Evolutionary conservation across 2,329 filamentous ascomycete species (phyloP).

Genomic region (Botryotinia narcissicola): DNA sequence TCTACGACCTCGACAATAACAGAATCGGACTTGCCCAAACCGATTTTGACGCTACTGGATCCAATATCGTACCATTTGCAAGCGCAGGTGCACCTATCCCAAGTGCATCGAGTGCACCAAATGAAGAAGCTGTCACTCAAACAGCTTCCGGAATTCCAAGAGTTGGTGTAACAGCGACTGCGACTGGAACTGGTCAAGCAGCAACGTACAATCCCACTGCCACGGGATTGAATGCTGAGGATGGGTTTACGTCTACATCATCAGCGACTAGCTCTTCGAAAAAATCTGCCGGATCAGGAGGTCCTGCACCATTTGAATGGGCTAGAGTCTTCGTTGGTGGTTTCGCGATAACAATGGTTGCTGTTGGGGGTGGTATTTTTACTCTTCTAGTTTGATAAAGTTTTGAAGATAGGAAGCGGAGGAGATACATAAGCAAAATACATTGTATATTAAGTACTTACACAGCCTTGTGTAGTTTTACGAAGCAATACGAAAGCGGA

Average conservation of each 20-base stretch:
- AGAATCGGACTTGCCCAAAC: constrained; percentile 51
- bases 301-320: constrained; percentile 34
- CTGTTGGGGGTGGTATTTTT: constrained; percentile 34
- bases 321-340: constrained; percentile 28
- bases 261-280: constrained; percentile 23
- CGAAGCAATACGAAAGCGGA: background rate
- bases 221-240: constrained; percentile 33
- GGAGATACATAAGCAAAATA: constrained; percentile 4
- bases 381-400: constrained; percentile 17
- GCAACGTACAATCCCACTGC: constrained; percentile 34
- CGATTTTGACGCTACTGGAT: constrained; percentile 43
- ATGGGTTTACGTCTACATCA: constrained; percentile 30
- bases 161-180: constrained; percentile 25
- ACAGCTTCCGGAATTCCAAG: constrained; percentile 34
- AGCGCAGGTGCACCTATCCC: constrained; percentile 35
- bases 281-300: constrained; percentile 31
- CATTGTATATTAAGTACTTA: constrained; percentile 8
- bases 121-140: constrained; percentile 32
- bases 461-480: background rate
- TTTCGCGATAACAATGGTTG: constrained; percentile 28
- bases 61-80: constrained; percentile 37
- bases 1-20: constrained; percentile 53
- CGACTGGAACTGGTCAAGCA: constrained; percentile 21
- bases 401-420: background rate
- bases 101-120: constrained; percentile 29